Conservation (phyloP, 176 grass and related monocot species). For the Phoenix roebelenii region DNA sequence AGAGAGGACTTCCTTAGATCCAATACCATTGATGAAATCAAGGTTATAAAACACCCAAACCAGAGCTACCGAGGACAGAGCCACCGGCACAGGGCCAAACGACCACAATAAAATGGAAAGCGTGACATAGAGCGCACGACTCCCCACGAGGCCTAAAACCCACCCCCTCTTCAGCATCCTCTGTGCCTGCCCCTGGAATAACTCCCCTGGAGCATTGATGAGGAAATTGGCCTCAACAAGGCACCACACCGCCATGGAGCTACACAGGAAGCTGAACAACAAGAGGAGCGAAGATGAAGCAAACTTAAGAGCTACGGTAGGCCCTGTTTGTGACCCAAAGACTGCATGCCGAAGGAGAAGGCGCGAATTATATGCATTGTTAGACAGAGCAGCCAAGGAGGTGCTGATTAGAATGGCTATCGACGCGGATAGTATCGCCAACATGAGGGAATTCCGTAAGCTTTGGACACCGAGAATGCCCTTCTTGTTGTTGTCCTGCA, state of each 20-base stretch:
- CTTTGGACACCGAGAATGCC: constrained; percentile 36
- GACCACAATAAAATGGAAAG: constrained; percentile 30
- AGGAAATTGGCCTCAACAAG: constrained; percentile 35
- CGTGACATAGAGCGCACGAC: constrained; percentile 19
- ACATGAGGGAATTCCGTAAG: constrained; percentile 29
- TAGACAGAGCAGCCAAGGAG: constrained; percentile 27
- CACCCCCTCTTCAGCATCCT: constrained; percentile 35
- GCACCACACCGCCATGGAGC: constrained; percentile 22
- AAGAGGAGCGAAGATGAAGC: constrained; percentile 19
- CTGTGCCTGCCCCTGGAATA: background rate
- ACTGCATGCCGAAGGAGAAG: constrained; percentile 9
- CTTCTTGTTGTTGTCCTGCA: constrained; percentile 30
- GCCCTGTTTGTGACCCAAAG: constrained; percentile 22
- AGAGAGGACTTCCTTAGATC: too few species aligned
- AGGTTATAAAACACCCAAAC: constrained; percentile 24
- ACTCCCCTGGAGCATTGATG: constrained; percentile 18
- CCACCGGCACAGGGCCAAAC: constrained; percentile 26
- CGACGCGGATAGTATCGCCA: constrained; percentile 29
- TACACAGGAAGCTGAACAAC: constrained; percentile 30
- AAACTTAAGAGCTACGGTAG: constrained; percentile 26
- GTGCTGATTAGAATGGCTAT: constrained; percentile 23
- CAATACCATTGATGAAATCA: constrained; percentile 5
- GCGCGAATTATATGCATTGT: constrained; percentile 27
- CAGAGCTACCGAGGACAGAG: constrained; percentile 25
- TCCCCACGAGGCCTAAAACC: constrained; percentile 21